These are phyloP conservation scores for Scenedesmus sp. DNA, from an alignment of 163 green algal species.

Conservation along the genomic window DNA sequence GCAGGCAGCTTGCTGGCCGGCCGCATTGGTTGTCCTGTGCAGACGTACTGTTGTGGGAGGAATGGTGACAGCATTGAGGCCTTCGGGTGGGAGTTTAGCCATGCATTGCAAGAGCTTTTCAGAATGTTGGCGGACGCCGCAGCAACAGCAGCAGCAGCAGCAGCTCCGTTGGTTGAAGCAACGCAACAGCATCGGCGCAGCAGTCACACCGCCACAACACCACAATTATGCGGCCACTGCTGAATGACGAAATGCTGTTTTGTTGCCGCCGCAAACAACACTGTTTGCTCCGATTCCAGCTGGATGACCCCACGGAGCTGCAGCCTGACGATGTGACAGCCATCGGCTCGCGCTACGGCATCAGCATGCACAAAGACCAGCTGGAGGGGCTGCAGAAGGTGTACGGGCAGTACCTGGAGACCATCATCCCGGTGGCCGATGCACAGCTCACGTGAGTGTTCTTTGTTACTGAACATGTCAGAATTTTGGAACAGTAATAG, in stretches of 20 bases:
- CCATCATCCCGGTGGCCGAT: slow-evolving; percentile 84
- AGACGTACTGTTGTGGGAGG: slow-evolving; percentile 85
- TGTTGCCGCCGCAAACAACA: no score
- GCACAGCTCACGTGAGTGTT: slow-evolving; percentile 64
- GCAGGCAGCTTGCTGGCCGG: neutral
- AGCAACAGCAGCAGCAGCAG: no score
- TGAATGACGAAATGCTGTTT: no score
- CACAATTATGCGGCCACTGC: no score
- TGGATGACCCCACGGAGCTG: slow-evolving; percentile 75
- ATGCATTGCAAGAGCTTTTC: no score
- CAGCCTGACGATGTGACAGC: slow-evolving; percentile 62
- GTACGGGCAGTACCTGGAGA: slow-evolving; percentile 89
- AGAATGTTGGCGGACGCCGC: no score
- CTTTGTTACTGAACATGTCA: neutral
- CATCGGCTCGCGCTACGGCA: slow-evolving; percentile 80
- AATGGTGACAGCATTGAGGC: slow-evolving; percentile 18
- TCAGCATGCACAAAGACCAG: slow-evolving; percentile 73
- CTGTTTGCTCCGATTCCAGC: no score
- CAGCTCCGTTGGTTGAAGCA: no score
- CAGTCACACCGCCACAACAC: no score
- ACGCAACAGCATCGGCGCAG: no score
- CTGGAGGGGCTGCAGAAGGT: slow-evolving; percentile 73
- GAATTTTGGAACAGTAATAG: neutral
- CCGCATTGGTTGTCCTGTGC: slow-evolving; percentile 83
- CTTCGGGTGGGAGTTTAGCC: no score